Percentiles rank a stretch among this genome's conserved stretches.
phyloP scores from a whole-genome alignment of 306 rosid species.

The Cucurbita argyrosperma region DNA sequence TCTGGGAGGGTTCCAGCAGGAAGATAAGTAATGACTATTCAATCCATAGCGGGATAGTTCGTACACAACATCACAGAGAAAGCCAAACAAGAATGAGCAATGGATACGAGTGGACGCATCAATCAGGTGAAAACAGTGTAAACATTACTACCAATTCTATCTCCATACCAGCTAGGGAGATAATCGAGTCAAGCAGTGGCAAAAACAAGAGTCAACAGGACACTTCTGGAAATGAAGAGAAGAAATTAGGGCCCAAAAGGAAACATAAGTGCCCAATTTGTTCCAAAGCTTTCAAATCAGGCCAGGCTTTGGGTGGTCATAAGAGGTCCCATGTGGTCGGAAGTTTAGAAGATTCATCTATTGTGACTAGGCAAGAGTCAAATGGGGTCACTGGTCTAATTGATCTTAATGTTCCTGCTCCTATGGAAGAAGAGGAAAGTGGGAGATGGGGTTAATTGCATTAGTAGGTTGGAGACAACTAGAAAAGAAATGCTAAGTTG shows the following conservation, averaged over 20 bases:
- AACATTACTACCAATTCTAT: conserved; percentile 26
- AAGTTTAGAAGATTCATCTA: conserved; percentile 39
- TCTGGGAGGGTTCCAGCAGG: conserved; percentile 13
- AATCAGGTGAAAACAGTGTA: conserved; percentile 53
- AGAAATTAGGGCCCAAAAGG: conserved; percentile 35
- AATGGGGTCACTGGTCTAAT: conserved; percentile 32
- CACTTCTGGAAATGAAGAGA: conserved; percentile 20
- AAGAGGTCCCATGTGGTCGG: conserved; percentile 88
- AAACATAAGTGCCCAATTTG: conserved; percentile 83
- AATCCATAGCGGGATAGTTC: conserved; percentile 17
- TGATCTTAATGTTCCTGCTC: conserved; percentile 92
- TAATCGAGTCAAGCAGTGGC: conserved; percentile 6
- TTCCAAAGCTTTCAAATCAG: conserved; percentile 58
- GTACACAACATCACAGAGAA: conserved; percentile 19
- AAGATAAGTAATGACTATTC: conserved; percentile 10
- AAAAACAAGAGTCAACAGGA: conserved; percentile 13
- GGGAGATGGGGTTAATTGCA: conserved; percentile 19
- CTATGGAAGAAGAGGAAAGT: conserved; percentile 42
- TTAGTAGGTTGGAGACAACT: conserved; percentile 18
- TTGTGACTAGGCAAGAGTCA: conserved; percentile 31
- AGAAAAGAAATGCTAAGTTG: conserved; percentile 6
- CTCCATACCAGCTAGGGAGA: conserved; percentile 18
- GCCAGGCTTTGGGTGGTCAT: conserved; percentile 97
- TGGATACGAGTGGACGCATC: conserved; percentile 32
- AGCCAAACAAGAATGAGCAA: conserved; percentile 21